Conservation (phyloP, 164 flowering plant species). For the Macadamia tetraphylla region DNA sequence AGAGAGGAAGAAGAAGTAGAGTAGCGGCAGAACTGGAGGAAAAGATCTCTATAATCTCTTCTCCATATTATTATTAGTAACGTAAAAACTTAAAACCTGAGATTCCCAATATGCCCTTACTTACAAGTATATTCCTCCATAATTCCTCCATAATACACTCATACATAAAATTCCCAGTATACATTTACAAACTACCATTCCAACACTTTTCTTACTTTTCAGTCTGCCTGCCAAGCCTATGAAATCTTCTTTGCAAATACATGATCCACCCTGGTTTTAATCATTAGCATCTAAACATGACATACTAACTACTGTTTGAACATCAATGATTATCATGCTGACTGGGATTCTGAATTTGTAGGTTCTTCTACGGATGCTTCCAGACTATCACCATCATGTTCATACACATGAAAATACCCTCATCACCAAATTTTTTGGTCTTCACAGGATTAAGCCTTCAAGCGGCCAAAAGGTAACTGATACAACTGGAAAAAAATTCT, state of each 20-base stretch:
- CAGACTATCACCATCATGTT: conserved; percentile 83
- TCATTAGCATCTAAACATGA: background rate
- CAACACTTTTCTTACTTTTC: background rate
- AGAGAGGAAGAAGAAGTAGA: no score
- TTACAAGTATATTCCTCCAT: no score
- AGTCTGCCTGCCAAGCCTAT: background rate
- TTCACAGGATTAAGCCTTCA: conserved; percentile 93
- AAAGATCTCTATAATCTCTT: no score
- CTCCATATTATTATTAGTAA: no score
- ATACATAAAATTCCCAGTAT: no score
- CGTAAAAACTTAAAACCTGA: no score
- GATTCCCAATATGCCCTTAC: no score
- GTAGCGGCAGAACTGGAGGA: no score
- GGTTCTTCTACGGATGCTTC: conserved; percentile 97
- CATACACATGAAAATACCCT: conserved; percentile 83
- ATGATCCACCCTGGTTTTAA: background rate
- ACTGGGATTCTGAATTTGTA: conserved; percentile 27
- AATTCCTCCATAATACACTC: no score
- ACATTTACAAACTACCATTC: no score
- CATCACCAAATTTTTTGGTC: conserved; percentile 95
- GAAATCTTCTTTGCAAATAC: background rate
- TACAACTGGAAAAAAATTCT: background rate
- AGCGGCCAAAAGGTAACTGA: conserved; percentile 90
- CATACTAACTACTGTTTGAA: no score
- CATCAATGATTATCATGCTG: conserved; percentile 4